A percentile compares a stretch with the other conserved stretches of the same genome.
Evolutionary conservation across 441 rosid species (phyloP).

Genomic region (Macaranga tanarius): DNA sequence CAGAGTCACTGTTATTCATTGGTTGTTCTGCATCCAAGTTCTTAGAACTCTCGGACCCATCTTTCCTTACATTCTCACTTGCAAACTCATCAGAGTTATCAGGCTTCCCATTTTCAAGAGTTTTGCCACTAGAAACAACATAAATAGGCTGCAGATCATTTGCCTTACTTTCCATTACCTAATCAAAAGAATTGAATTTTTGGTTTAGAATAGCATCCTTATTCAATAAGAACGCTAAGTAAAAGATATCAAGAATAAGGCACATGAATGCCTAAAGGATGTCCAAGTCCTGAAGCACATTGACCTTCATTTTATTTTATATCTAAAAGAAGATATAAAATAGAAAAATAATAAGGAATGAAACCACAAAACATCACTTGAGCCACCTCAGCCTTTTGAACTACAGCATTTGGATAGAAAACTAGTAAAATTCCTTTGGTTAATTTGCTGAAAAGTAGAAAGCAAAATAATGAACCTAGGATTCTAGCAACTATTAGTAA

Average conservation of each 20-base stretch:
- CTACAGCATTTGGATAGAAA: neutral
- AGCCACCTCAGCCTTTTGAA: neutral
- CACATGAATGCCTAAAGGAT: neutral
- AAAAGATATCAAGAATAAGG: conserved; percentile 14
- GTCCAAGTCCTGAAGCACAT: neutral
- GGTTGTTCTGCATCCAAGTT: conserved; percentile 29
- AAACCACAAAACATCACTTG: neutral
- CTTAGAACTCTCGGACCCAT: conserved; percentile 35
- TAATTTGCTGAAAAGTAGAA: neutral
- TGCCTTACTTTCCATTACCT: conserved; percentile 38
- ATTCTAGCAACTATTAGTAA: neutral
- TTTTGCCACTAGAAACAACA: conserved; percentile 31
- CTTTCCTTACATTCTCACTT: conserved; percentile 34
- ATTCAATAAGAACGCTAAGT: conserved; percentile 24
- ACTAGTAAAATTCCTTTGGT: neutral
- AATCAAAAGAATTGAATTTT: conserved; percentile 26
- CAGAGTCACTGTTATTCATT: conserved; percentile 40
- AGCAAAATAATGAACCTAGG: neutral
- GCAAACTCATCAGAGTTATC: conserved; percentile 28
- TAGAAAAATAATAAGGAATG: neutral
- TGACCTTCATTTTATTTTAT: neutral
- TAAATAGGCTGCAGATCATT: conserved; percentile 32
- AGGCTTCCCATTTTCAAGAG: conserved; percentile 33
- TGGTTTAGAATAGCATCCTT: conserved; percentile 27
- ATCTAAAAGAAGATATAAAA: neutral